Evolutionary conservation across 371 early-diverging fungal species (phyloP), one percentile per base, ranked within the genome.

Genomic region (Mucor piriformis): DNA sequence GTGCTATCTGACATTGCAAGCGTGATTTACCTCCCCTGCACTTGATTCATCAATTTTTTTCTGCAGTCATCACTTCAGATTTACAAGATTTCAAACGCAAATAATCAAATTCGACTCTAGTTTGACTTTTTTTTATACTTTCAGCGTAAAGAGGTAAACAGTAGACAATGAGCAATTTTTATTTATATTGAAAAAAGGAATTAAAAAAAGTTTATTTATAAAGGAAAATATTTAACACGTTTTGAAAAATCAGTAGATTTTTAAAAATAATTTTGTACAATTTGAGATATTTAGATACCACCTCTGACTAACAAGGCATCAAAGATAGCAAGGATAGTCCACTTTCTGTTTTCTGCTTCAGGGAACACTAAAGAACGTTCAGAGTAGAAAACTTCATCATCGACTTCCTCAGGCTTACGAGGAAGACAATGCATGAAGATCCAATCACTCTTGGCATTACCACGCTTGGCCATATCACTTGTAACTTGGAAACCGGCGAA

Each of bases 381-480:
- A 24, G 89, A 91, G 70, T 96, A 96, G 71, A 97, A 97, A 10
- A 95, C 90, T 66, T 94, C 94, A 70, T 98, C 98, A 58, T 92
- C 89, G 16, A 98, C 98, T 72, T 98, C 98, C 62, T 97, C 95
- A 10, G 75, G 85, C 72, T 97, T 96, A 38, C 98, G 86, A 3
- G 98, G 98, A 63, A 98, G 64, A 70, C 98, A 98, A 75, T 98
- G 98, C 92, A 98, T 88, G 61, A 98, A 98, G 68, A 86, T 83
- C 95, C 95, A 96, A 65, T 93, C 84, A 21, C 82, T 64, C 35
- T 92, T 90, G 10, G 96, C 94, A 12, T 87, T 84, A 48, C 92
- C 92, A 27, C 77, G 57, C 37, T 74, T 69, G 12, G 89, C 90
- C 83, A 98, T 69, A 13, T 88, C 83, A 62, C 83, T 85, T 0